Evolutionary conservation across 805 yeast genomes (phyloP).

Genomic region (Zygoascus biomembranicola): DNA sequence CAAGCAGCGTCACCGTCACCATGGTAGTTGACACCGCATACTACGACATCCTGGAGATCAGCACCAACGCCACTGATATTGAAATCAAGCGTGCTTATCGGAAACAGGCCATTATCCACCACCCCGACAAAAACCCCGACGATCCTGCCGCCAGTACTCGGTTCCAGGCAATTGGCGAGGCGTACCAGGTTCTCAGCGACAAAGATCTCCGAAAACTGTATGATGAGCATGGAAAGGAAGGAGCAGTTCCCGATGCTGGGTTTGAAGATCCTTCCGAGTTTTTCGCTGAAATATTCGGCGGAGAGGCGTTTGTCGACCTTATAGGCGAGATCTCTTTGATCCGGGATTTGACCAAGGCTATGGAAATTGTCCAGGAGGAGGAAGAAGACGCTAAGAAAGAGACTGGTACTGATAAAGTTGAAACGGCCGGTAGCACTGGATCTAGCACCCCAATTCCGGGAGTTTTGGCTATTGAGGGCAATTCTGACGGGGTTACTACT

Average conservation of each 20-base stretch:
- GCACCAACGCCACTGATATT: conserved; percentile 58
- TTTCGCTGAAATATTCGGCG: conserved; percentile 81
- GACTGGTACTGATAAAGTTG: neutral
- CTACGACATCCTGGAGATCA: conserved; percentile 71
- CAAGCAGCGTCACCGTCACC: neutral
- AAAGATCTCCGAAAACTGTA: conserved; percentile 58
- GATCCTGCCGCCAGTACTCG: conserved; percentile 83
- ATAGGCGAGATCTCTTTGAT: conserved; percentile 83
- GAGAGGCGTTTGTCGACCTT: conserved; percentile 73
- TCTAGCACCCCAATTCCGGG: neutral
- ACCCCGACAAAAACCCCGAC: conserved; percentile 95
- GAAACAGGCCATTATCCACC: conserved; percentile 78
- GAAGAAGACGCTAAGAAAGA: conserved; percentile 21
- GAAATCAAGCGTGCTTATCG: conserved; percentile 94
- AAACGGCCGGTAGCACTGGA: neutral
- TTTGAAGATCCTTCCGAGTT: conserved; percentile 81
- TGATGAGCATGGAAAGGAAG: conserved; percentile 78
- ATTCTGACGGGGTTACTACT: neutral
- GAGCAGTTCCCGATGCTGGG: conserved; percentile 60
- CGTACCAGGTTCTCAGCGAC: conserved; percentile 62
- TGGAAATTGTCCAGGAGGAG: conserved; percentile 42
- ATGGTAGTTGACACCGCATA: conserved; percentile 85
- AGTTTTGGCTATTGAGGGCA: neutral
- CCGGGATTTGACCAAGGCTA: conserved; percentile 61
- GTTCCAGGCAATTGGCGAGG: conserved; percentile 63